Evolutionary conservation across 352 stramenopile genomes (phyloP).

Genomic region (Phytopythium helicoides): DNA sequence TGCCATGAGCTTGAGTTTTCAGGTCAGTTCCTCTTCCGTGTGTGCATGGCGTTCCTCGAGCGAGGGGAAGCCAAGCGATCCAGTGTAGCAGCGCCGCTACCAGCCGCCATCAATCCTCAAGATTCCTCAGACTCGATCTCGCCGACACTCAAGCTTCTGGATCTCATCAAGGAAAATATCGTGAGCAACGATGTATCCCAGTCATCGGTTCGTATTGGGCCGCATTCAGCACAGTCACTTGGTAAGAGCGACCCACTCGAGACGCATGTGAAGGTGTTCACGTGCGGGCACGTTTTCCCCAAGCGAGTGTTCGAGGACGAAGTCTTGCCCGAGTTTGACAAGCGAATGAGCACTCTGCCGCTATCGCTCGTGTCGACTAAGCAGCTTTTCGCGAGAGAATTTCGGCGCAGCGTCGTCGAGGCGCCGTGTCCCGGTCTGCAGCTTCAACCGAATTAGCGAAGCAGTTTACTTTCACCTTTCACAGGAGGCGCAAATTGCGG

Average conservation of each 20-base stretch:
- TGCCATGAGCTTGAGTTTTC: conserved; percentile 78
- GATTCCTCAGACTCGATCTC: conserved; percentile 4
- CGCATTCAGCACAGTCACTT: conserved; percentile 61
- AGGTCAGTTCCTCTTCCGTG: conserved; percentile 75
- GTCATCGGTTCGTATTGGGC: conserved; percentile 43
- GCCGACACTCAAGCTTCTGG: conserved; percentile 37
- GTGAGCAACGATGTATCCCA: conserved; percentile 67
- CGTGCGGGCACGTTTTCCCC: conserved; percentile 78
- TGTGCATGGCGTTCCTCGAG: conserved; percentile 64
- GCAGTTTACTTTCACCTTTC: conserved; percentile 39
- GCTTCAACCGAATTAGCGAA: conserved; percentile 77
- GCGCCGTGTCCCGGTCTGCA: conserved; percentile 78
- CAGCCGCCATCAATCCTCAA: conserved; percentile 4
- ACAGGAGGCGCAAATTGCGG: neutral
- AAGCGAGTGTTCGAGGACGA: conserved; percentile 88
- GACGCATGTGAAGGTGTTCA: conserved; percentile 85
- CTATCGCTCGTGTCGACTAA: conserved; percentile 62
- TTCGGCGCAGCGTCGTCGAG: conserved; percentile 53
- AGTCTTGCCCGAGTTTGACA: conserved; percentile 78
- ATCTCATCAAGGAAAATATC: conserved; percentile 77
- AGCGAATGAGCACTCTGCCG: conserved; percentile 64
- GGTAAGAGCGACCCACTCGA: conserved; percentile 84
- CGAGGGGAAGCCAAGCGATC: conserved; percentile 12
- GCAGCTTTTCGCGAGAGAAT: conserved; percentile 64
- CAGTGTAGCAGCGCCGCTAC: neutral